Conservation (phyloP, 345 rosid genomes). For the Linum tenue region DNA sequence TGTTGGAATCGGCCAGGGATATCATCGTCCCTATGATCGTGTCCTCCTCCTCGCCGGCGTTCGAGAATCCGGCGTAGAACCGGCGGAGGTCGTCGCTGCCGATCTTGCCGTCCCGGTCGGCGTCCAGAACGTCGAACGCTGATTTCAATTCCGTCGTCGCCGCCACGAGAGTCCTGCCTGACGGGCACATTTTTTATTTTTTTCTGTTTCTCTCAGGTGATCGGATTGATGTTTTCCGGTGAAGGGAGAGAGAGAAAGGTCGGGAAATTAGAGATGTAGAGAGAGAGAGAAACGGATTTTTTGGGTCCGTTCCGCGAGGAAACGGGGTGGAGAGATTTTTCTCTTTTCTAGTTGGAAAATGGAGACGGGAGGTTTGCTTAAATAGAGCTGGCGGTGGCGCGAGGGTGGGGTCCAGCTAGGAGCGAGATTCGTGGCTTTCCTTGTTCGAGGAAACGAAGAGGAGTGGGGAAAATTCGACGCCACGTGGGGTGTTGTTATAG, state of each 20-base stretch:
- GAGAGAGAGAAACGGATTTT: neutral
- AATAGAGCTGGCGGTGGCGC: neutral
- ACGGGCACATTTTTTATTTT: neutral
- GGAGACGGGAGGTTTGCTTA: too few species aligned
- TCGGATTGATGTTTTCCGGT: neutral
- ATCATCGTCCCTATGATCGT: neutral
- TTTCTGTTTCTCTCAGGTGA: neutral
- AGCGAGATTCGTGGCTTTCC: neutral
- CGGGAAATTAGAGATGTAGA: too few species aligned
- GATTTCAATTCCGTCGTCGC: neutral
- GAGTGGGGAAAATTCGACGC: neutral
- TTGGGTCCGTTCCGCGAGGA: neutral
- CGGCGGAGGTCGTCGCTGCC: slow-evolving; percentile 6
- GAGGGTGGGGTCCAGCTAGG: neutral
- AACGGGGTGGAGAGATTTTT: neutral
- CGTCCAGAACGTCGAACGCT: slow-evolving; percentile 6
- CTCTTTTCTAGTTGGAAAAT: too few species aligned
- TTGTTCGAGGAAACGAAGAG: neutral
- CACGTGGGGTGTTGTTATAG: neutral
- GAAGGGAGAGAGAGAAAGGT: neutral
- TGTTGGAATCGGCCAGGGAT: neutral
- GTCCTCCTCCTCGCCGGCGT: neutral
- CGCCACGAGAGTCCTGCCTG: slow-evolving; percentile 2
- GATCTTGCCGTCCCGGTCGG: slow-evolving; percentile 7
- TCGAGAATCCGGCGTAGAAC: neutral